These are phyloP conservation scores for Acacia acuminata DNA, from an alignment of 306 rosid species.

Conservation along the genomic window DNA sequence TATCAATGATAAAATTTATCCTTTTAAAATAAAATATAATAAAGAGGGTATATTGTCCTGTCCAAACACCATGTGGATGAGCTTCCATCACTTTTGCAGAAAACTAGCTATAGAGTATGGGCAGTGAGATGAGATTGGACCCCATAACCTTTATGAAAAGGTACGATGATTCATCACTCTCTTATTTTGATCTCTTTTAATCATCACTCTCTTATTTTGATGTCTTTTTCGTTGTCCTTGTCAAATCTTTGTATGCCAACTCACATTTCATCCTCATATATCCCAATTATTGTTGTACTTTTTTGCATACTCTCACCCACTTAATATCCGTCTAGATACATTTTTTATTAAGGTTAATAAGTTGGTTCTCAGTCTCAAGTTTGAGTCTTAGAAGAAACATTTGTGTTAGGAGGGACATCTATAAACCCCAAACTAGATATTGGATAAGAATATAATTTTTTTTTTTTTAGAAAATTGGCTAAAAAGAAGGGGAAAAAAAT, in stretches of 20 bases:
- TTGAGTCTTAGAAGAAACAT: no score
- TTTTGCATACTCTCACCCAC: not conserved
- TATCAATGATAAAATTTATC: no score
- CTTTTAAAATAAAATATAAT: no score
- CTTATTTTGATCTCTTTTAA: not conserved
- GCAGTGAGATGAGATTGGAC: not conserved
- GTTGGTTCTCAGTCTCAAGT: no score
- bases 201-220: not conserved
- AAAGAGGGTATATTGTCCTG: not conserved
- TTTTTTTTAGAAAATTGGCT: no score
- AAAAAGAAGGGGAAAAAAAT: no score
- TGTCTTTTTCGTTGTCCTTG: not conserved
- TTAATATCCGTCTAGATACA: not conserved
- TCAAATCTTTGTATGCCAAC: not conserved
- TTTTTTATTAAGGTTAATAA: no score
- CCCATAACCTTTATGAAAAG: not conserved
- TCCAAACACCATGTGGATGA: not conserved
- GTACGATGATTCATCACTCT: not conserved
- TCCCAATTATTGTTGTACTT: not conserved
- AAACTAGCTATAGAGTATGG: not conserved
- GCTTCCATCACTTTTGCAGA: not conserved
- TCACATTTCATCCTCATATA: not conserved
- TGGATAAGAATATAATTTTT: no score
- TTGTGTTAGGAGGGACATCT: rapidly evolving
- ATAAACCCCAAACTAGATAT: no score